Percentiles rank a stretch among this genome's conserved stretches.
Conservation (phyloP, 1,139 yeast species). For the Sugiyamaella pinicola region DNA sequence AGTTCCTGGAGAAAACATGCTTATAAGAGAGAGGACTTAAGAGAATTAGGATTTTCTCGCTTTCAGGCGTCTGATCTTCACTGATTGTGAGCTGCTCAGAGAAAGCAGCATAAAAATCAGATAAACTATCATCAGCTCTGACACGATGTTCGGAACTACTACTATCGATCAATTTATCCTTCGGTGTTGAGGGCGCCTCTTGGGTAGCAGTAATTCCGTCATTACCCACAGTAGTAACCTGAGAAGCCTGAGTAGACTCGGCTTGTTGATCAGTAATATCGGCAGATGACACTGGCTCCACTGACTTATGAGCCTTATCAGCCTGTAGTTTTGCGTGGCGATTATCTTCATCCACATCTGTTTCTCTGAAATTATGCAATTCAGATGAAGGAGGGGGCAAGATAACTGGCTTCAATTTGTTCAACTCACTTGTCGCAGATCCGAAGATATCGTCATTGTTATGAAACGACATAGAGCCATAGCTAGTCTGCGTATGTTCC, state of each 20-base stretch:
- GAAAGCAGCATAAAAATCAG: slow-evolving; percentile 17
- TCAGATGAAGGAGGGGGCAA: slow-evolving; percentile 14
- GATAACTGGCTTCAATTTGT: not conserved
- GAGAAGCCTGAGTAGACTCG: no score
- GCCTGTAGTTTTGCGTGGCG: not conserved
- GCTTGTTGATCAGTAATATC: not conserved
- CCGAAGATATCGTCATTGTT: not conserved
- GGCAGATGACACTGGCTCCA: not conserved
- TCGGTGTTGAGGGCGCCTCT: slow-evolving; percentile 5
- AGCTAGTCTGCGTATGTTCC: not conserved
- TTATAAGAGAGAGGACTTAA: slow-evolving; percentile 41
- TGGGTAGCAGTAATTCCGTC: not conserved
- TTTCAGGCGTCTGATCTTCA: not conserved
- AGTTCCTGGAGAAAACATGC: slow-evolving; percentile 68
- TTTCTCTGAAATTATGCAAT: not conserved
- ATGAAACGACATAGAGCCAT: not conserved
- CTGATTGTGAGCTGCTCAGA: slow-evolving; percentile 8
- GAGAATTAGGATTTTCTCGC: slow-evolving; percentile 15
- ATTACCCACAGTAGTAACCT: no score
- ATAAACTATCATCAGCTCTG: not conserved
- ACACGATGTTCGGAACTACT: no score
- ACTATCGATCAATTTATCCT: not conserved
- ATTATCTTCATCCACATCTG: not conserved
- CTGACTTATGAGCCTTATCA: not conserved
- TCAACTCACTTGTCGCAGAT: not conserved